phyloP scores from a whole-genome alignment of 129 eudicot genomes.

The Dittrichia graveolens region DNA sequence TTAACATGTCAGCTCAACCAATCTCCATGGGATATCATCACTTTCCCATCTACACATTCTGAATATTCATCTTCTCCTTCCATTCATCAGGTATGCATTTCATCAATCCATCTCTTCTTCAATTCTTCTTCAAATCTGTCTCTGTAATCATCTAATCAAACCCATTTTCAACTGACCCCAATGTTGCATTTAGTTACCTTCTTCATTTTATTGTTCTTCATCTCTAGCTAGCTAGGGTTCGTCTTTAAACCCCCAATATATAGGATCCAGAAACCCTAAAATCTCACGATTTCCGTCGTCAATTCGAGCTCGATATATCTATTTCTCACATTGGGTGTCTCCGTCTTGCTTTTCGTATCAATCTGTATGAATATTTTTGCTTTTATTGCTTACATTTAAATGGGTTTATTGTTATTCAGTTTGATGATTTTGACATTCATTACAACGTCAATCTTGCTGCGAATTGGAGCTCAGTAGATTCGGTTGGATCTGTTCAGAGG shows the following conservation, averaged over 20 bases:
- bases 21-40: conserved; percentile 71
- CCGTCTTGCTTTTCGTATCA: conserved; percentile 3
- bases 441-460: conserved; percentile 16
- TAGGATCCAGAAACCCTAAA: conserved; percentile 32
- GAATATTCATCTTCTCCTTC: conserved; percentile 38
- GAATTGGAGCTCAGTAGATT: conserved; percentile 40
- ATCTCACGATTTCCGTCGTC: conserved; percentile 27
- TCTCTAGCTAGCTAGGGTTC: conserved; percentile 34
- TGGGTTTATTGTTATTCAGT: conserved; percentile 19
- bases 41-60: conserved; percentile 39
- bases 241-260: conserved; percentile 4
- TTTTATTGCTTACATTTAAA: background rate
- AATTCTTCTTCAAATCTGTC: background rate
- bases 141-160: conserved; percentile 5
- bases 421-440: conserved; percentile 21
- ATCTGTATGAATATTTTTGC: background rate
- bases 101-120: background rate
- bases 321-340: conserved; percentile 25
- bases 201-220: background rate
- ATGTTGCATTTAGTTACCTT: background rate
- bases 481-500: conserved; percentile 36
- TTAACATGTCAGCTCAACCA: conserved; percentile 60
- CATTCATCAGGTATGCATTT: conserved; percentile 32
- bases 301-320: conserved; percentile 17
- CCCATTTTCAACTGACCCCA: background rate